phyloP scores from a whole-genome alignment of 2,329 filamentous ascomycete species.

The Aureobasidium lini region DNA sequence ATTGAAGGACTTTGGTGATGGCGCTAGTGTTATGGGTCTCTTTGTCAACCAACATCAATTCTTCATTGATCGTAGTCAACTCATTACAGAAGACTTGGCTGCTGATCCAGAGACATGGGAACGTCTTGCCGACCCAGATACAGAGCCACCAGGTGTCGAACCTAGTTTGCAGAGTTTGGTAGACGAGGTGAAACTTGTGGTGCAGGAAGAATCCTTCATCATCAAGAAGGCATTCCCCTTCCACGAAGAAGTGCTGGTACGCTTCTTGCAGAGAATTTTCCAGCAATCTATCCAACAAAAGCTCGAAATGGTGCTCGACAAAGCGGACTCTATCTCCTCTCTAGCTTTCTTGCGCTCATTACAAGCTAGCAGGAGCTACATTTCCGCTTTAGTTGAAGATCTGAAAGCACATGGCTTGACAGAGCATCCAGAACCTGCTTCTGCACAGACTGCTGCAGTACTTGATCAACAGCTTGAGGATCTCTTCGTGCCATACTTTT shows the following conservation, averaged over 20 bases:
- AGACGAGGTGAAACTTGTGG: slow-evolving; percentile 89
- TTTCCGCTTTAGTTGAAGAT: slow-evolving; percentile 81
- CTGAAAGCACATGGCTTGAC: slow-evolving; percentile 90
- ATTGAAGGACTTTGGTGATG: slow-evolving; percentile 90
- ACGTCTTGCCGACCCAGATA: slow-evolving; percentile 84
- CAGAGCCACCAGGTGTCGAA: slow-evolving; percentile 84
- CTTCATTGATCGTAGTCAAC: slow-evolving; percentile 91
- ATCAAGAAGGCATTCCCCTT: slow-evolving; percentile 96
- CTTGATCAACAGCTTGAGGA: slow-evolving; percentile 63
- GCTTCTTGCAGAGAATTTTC: slow-evolving; percentile 92
- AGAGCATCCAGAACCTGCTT: slow-evolving; percentile 87
- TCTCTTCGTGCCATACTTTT: slow-evolving; percentile 59
- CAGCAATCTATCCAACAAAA: slow-evolving; percentile 97
- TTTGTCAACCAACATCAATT: slow-evolving; percentile 99
- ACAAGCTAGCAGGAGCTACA: slow-evolving; percentile 85
- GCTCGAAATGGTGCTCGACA: slow-evolving; percentile 90
- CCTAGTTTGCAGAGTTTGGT: slow-evolving; percentile 84
- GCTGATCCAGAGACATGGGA: slow-evolving; percentile 75
- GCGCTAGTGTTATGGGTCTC: slow-evolving; percentile 85
- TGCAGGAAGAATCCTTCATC: slow-evolving; percentile 94
- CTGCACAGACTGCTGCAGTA: slow-evolving; percentile 68
- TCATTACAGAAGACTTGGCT: slow-evolving; percentile 78
- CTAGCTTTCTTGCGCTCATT: slow-evolving; percentile 84
- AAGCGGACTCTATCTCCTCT: slow-evolving; percentile 84
- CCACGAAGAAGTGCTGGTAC: slow-evolving; percentile 85